A percentile compares a stretch with the other conserved stretches of the same genome.
Conservation (phyloP, 441 rosid species). For the Breynia disticha region DNA sequence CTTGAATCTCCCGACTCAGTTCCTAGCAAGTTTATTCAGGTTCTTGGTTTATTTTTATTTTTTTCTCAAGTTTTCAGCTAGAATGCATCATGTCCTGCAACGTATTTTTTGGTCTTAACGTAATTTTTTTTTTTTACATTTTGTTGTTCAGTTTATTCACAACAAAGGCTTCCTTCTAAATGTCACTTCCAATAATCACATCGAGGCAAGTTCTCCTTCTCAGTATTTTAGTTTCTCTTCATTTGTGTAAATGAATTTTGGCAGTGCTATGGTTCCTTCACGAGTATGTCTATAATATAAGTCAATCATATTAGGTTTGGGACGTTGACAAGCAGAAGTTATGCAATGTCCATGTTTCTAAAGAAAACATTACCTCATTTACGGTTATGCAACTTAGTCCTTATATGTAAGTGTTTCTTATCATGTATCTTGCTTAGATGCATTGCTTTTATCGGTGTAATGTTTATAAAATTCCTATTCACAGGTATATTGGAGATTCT, state of each 20-base stretch:
- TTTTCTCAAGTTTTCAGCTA: slow-evolving; percentile 6
- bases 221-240: background rate
- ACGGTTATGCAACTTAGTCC: slow-evolving; percentile 49
- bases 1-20: slow-evolving; percentile 56
- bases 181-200: slow-evolving; percentile 56
- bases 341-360: slow-evolving; percentile 41
- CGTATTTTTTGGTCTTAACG: background rate
- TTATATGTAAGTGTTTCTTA: slow-evolving; percentile 51
- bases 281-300: background rate
- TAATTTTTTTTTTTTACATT: slow-evolving; percentile 4
- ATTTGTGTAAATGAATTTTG: no score
- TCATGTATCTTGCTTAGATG: slow-evolving; percentile 4
- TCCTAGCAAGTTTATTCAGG: slow-evolving; percentile 74
- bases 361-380: slow-evolving; percentile 56
- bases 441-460: background rate
- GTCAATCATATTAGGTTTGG: slow-evolving; percentile 54
- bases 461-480: slow-evolving; percentile 14
- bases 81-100: background rate
- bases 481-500: slow-evolving; percentile 78
- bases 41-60: slow-evolving; percentile 11
- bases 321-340: slow-evolving; percentile 56
- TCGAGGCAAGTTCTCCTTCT: slow-evolving; percentile 49
- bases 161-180: slow-evolving; percentile 66
- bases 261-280: no score
- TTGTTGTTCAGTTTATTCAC: slow-evolving; percentile 48